Base-by-base conservation (phyloP, 1,139 yeast species). In the Martiniozyma asiatica region DNA sequence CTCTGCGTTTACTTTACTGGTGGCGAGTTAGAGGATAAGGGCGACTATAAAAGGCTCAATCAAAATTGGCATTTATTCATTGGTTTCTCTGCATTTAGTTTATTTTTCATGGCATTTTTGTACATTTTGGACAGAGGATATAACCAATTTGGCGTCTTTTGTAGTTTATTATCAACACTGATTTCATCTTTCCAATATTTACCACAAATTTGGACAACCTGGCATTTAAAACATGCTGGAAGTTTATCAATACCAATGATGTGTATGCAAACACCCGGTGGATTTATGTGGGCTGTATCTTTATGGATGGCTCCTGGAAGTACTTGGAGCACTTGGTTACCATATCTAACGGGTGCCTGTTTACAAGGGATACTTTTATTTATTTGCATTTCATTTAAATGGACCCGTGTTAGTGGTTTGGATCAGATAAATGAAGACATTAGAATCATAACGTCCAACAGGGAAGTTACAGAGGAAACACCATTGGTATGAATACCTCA, bases 211-310 rank as follows among this genome's bases (percentile, higher is more conserved):
- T 55, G 60, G 41, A 80, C 89, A 20, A 82, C 94, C 0, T 75
- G 63, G 46, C 50, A 44, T 3, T 62, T 81, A 35, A 76, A 77
- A 45, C 87, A 76, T 42, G 77, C 92, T 0, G 95, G 94, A 3
- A 75, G 87, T 1, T 61, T 84, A 22, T 79, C 93, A 0, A 62
- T 80, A 14, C 70, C 77, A 6, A 81, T 80, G 84, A 79, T 84
- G 89, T 59, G 75, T 32, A 67, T 84, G 39, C 95, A 84, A 50
- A 81, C 93, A 12, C 95, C 95, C 0, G 95, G 95, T 10, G 94
- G 94, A 16, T 77, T 69, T 43, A 39, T 80, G 2, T 82, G 89
- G 75, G 69, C 92, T 0, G 64, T 72, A 11, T 73, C 82, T 3
- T 57, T 84, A 33, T 77, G 72, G 34, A 55, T 69, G 36, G 70